Evolutionary conservation across 371 early-diverging fungal species (phyloP).

Genomic region (Mucor circinelloides): DNA sequence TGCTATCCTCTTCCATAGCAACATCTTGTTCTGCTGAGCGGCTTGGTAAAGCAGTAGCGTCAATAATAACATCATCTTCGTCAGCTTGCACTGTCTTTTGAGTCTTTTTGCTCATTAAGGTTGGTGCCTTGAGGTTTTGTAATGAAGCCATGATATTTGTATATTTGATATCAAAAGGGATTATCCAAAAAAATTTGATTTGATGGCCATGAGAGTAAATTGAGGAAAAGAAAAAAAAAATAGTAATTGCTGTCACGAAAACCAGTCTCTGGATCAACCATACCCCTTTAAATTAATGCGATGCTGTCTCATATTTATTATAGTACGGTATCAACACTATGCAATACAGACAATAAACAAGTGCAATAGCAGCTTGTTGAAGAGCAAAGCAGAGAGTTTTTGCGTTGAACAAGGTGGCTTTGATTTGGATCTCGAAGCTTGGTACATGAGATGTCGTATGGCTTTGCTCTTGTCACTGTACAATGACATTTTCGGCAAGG

Average conservation of each 20-base stretch:
- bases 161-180: background rate
- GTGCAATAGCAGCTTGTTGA: no score
- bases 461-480: no score
- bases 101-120: conserved; percentile 53
- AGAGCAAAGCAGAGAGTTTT: no score
- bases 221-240: conserved; percentile 4
- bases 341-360: no score
- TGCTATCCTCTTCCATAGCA: conserved; percentile 52
- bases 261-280: conserved; percentile 1
- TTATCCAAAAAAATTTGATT: background rate
- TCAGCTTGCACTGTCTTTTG: conserved; percentile 41
- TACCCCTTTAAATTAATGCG: background rate
- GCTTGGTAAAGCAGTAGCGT: conserved; percentile 60
- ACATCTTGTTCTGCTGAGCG: conserved; percentile 38
- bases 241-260: conserved; percentile 3
- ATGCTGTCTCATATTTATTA: background rate
- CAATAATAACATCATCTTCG: conserved; percentile 67
- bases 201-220: background rate
- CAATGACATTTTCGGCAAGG: no score
- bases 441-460: no score
- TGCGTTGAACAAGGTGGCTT: no score
- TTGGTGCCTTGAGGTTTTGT: conserved; percentile 59
- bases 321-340: no score
- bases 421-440: no score
- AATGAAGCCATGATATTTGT: conserved; percentile 47